Evolutionary conservation across 2,329 filamentous ascomycete genomes (phyloP), one percentile per base, ranked within the genome.

Genomic region (Davidsoniella neocaledoniae): DNA sequence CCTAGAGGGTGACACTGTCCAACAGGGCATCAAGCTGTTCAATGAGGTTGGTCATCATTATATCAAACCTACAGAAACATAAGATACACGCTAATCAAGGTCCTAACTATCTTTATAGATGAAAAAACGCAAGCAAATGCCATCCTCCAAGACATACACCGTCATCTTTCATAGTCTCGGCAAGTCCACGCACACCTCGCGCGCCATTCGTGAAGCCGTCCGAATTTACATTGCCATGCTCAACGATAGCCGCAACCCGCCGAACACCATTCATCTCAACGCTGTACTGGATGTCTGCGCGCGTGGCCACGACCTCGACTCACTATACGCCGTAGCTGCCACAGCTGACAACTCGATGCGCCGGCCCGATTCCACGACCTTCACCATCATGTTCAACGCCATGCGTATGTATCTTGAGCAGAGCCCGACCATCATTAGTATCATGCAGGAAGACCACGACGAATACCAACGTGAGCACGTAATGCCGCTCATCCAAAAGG

Each of bases 51-150:
- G 69, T 53, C 59, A 50, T 12, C 6, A 33, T 33, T 1, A 33
- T 10, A 33, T 33, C 3, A 4, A 33, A 12, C 29, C 3, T 33
- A 4, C 29, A 33, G 12, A 33, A 9, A 33, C 7, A 33, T 33
- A 52, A 46, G 53, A 9, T 4, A 33, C 29, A 33, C 29, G 6
- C 8, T 4, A 23, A 23, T 23, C 21, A 23, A 23, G 12, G 29
- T 58, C 17, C n/a, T 52, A 49, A 26, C 42, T 46, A 16, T 14
- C 23, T n/a, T 5, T 40, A 42, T 42, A 86, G 83, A 96, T 98
- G 90, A 98, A 96, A 68, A 96, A 96, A 67, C 76, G 87, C 54
- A 81, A 72, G 4, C 83, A 93, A 58, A 70, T 74, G 23, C 90
- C 91, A 1, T 90, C 88, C 61, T 74, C 77, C 3, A 76, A 81